phyloP scores from a whole-genome alignment of 2,329 filamentous ascomycete genomes.

The Sporothrix brasiliensis region DNA sequence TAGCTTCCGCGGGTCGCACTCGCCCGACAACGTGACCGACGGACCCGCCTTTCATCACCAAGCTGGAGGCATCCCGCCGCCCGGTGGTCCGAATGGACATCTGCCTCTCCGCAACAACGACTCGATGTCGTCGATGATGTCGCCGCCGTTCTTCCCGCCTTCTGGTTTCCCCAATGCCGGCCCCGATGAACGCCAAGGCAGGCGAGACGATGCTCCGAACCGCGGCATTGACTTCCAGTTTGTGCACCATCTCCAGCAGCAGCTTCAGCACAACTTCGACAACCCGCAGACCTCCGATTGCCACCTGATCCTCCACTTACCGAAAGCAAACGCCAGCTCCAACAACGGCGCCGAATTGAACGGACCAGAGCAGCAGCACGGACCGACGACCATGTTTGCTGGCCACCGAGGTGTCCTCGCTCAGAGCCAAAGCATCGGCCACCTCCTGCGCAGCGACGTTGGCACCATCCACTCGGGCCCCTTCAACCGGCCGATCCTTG shows the following conservation, averaged over 20 bases:
- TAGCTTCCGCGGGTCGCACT: conserved; percentile 64
- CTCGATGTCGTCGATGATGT: conserved; percentile 25
- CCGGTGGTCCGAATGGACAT: conserved; percentile 22
- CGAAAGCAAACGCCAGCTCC: background rate
- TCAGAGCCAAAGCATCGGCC: conserved; percentile 35
- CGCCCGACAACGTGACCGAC: conserved; percentile 32
- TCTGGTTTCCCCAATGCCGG: conserved; percentile 23
- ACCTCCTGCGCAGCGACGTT: conserved; percentile 28
- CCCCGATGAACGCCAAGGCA: background rate
- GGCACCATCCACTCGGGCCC: conserved; percentile 30
- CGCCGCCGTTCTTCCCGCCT: conserved; percentile 27
- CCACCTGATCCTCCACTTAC: conserved; percentile 33
- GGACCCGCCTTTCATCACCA: conserved; percentile 16
- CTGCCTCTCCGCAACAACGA: conserved; percentile 28
- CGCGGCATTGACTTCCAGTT: conserved; percentile 29
- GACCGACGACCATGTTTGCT: conserved; percentile 29
- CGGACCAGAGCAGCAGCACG: background rate
- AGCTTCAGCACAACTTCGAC: conserved; percentile 31
- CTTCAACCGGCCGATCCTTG: conserved; percentile 30
- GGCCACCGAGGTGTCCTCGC: conserved; percentile 36
- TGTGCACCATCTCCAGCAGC: conserved; percentile 33
- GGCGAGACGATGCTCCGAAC: background rate
- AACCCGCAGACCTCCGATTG: conserved; percentile 34
- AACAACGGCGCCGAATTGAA: background rate
- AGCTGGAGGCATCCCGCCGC: conserved; percentile 25